These are phyloP conservation scores for Candida smagusa DNA, from an alignment of 1,139 yeast genomes.

Conservation along the genomic window DNA sequence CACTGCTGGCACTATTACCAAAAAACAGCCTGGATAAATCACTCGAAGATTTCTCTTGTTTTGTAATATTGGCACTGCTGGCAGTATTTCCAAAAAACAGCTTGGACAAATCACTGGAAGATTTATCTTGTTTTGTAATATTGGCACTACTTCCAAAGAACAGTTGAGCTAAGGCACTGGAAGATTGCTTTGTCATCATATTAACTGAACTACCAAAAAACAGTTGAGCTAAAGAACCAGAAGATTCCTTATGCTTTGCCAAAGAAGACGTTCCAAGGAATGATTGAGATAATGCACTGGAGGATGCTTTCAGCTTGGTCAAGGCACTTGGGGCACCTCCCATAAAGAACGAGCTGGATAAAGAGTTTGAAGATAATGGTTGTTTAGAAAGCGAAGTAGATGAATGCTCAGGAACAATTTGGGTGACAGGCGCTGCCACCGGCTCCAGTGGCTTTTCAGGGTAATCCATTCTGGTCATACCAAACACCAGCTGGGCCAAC, in stretches of 20 bases:
- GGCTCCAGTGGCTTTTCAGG: constrained; percentile 27
- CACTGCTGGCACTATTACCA: constrained; percentile 13
- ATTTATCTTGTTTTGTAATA: neutral
- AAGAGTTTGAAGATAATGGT: constrained; percentile 40
- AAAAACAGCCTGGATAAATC: constrained; percentile 34
- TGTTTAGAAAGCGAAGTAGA: constrained; percentile 38
- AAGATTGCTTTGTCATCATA: constrained; percentile 11
- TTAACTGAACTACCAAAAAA: constrained; percentile 23
- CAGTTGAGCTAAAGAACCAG: constrained; percentile 33
- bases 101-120: constrained; percentile 3
- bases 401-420: constrained; percentile 34
- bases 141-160: constrained; percentile 21
- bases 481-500: constrained; percentile 45
- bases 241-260: constrained; percentile 39
- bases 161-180: constrained; percentile 18
- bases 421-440: constrained; percentile 22
- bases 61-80: constrained; percentile 13
- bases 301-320: constrained; percentile 20
- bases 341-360: constrained; percentile 31
- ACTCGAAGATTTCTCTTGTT: constrained; percentile 41
- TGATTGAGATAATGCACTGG: constrained; percentile 32
- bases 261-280: constrained; percentile 22
- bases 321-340: constrained; percentile 2
- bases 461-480: constrained; percentile 18
- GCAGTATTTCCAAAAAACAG: constrained; percentile 5